Evolutionary conservation across 2,329 filamentous ascomycete genomes (phyloP), one percentile per base, ranked within the genome.

Genomic region (Epichloe scottii): DNA sequence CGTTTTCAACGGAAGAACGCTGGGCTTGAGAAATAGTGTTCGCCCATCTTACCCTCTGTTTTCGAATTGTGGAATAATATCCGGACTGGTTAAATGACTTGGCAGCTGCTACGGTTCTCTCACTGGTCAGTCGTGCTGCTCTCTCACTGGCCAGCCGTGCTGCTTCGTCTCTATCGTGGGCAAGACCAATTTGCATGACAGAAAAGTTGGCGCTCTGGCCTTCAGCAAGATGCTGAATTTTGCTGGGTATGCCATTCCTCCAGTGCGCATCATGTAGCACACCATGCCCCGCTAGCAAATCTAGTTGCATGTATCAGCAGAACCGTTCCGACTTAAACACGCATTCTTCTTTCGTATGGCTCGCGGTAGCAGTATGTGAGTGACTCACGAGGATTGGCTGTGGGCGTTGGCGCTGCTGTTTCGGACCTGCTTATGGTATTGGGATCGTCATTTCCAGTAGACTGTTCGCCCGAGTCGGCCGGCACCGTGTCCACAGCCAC

Each of bases 71-170:
- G 10, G 76, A 70, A 44, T 75, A 70, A 56, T 81, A 80, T 51
- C 72, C 72, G 47, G 73, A 72, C 42, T 74, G 72, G 53, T 74
- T 75, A 43, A 78, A 78, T 51, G 75, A 66, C 58, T 71, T 76
- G 37, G 80, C 79, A 40, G 78, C 77, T 49, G 76, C 69, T 44
- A 75, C 77, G 12, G 79, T 82, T 57, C 71, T 76, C 60, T 84
- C 79, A 59, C 80, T 84, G 12, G 78, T 76, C 48, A 77, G 74
- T 62, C 81, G 79, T 5, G 79, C 79, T 44, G 77, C 73, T 48
- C 71, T 76, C 60, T 84, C 79, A 59, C 80, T 84, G 12, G 78
- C 76, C 48, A 77, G 74, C 62, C 81, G 79, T 5, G 79, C 79
- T 44, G 77, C 73, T 48, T 74, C 73, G 59, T 76, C 71, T 46